These are phyloP conservation scores for Ceratobasidium papillatum DNA, from an alignment of 1,284 basidiomycete species.

Conservation along the genomic window DNA sequence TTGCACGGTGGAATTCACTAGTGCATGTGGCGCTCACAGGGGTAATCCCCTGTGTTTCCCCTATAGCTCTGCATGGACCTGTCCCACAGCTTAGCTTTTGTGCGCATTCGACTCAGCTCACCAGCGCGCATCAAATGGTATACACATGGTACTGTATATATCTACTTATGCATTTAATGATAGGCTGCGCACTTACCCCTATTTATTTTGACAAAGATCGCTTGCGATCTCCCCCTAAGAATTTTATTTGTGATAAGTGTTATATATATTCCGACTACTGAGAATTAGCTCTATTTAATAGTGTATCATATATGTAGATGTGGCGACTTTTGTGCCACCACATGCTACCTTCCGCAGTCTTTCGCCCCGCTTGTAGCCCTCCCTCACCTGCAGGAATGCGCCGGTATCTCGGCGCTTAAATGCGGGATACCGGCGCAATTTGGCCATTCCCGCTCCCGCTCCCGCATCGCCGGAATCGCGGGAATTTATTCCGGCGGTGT, in stretches of 20 bases:
- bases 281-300: not conserved
- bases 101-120: not conserved
- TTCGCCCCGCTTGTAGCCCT: too few species aligned
- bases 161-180: not conserved
- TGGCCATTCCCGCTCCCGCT: too few species aligned
- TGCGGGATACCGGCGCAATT: too few species aligned
- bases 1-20: not conserved
- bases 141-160: not conserved
- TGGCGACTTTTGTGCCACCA: too few species aligned
- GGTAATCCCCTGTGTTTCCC: not conserved
- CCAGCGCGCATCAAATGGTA: not conserved
- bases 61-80: not conserved
- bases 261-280: not conserved
- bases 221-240: not conserved
- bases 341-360: too few species aligned
- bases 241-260: not conserved
- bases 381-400: too few species aligned
- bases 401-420: too few species aligned
- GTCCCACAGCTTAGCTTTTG: not conserved
- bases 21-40: not conserved
- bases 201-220: not conserved
- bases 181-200: not conserved
- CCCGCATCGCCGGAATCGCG: too few species aligned
- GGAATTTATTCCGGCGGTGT: too few species aligned
- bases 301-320: not conserved